Conservation (phyloP, 192 early-diverging fungal species). For the Thamnidium elegans region DNA sequence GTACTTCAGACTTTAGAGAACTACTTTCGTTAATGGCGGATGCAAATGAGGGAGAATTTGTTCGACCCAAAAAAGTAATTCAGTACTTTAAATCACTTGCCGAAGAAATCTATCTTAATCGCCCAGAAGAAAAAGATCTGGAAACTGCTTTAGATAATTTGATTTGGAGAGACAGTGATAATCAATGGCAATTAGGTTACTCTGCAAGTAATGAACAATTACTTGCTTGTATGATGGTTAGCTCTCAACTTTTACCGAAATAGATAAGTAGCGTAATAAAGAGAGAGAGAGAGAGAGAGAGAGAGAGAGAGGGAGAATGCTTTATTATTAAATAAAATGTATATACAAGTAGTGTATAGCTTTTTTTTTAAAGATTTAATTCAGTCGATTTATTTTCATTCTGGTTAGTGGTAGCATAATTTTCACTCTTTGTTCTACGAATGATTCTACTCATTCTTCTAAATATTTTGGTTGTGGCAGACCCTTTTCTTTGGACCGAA, state of each 20-base stretch:
- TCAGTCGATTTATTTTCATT: too few relatives aligned
- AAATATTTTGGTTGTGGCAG: too few relatives aligned
- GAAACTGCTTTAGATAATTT: background rate
- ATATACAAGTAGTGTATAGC: too few relatives aligned
- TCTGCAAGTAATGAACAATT: background rate
- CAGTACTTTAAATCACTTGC: background rate
- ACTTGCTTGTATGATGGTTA: background rate
- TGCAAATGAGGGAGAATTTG: background rate
- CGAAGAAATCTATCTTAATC: background rate
- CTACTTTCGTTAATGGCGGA: background rate
- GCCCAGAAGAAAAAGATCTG: background rate
- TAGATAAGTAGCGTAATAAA: too few relatives aligned
- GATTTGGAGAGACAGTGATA: background rate
- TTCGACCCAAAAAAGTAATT: constrained; percentile 10
- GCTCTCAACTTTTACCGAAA: too few relatives aligned
- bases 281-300: too few relatives aligned
- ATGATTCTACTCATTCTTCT: background rate
- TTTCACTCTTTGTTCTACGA: too few relatives aligned
- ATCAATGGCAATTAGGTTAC: background rate
- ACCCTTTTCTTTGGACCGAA: too few relatives aligned
- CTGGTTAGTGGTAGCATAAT: too few relatives aligned
- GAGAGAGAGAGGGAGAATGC: too few relatives aligned
- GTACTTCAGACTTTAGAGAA: constrained; percentile 5
- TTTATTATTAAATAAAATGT: too few relatives aligned
- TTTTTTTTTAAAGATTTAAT: too few relatives aligned